Evolutionary conservation across 768 basidiomycete genomes (phyloP).

Genomic region (Rhodocollybia butyracea): DNA sequence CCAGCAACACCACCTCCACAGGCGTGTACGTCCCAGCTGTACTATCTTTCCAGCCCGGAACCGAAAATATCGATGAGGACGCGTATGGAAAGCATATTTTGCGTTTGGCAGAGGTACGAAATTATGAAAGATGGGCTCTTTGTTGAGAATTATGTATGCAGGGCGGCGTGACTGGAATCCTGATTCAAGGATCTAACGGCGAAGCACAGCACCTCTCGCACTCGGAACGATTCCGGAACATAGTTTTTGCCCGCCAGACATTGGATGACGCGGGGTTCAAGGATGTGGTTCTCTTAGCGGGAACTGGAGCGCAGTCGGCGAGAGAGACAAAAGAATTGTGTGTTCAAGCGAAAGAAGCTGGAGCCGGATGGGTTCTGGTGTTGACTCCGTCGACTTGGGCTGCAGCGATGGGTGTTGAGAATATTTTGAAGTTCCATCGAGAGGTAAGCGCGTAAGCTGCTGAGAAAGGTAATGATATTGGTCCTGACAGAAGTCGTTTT

Average conservation of each 20-base stretch:
- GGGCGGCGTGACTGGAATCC: constrained; percentile 71
- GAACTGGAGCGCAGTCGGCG: constrained; percentile 80
- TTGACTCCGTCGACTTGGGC: constrained; percentile 73
- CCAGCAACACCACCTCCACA: constrained; percentile 36
- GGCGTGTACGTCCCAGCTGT: constrained; percentile 81
- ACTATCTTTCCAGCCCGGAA: constrained; percentile 58
- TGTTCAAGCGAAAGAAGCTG: constrained; percentile 72
- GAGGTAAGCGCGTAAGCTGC: constrained; percentile 36
- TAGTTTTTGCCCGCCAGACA: constrained; percentile 63
- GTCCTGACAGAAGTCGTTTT: neutral
- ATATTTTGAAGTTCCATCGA: constrained; percentile 63
- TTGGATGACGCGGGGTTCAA: constrained; percentile 71
- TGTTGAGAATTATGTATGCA: constrained; percentile 22
- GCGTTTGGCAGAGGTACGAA: constrained; percentile 62
- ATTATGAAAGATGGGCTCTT: constrained; percentile 5
- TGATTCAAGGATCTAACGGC: constrained; percentile 74
- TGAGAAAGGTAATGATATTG: neutral
- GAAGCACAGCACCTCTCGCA: constrained; percentile 76
- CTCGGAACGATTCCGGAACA: constrained; percentile 63
- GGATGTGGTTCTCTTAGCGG: constrained; percentile 70
- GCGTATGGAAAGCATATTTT: constrained; percentile 70
- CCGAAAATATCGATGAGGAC: constrained; percentile 67
- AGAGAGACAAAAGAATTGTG: constrained; percentile 70
- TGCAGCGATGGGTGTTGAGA: constrained; percentile 57
- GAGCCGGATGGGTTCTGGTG: constrained; percentile 78